Evolutionary conservation across 2,329 filamentous ascomycete genomes (phyloP), one percentile per base, ranked within the genome.

Genomic region (Zasmidium angulare): DNA sequence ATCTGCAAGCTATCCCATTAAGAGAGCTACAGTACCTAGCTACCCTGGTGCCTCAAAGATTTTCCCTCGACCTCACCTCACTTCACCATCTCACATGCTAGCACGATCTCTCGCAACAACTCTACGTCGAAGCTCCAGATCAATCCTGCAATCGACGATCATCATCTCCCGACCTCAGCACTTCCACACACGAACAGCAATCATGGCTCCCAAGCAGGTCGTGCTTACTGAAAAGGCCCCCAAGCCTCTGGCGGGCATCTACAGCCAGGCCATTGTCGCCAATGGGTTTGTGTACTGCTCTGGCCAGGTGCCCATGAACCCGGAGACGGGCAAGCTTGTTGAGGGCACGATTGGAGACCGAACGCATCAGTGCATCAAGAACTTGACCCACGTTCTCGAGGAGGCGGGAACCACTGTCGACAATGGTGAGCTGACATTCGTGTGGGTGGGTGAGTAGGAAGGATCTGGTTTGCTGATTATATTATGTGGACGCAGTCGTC

Each of bases 281-380:
- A 85, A 86, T 68, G 86, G 86, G 67, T 83, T 87, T 72, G 84
- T 90, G n/a, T 90, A 88, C 77, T 89, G 86, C 77, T 88, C 85
- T 1, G 88, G 87, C 22, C 80, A 79, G 62, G 78, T 89, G 29
- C 83, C 83, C 14, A 76, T 85, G 66, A 81, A 87, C 64, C 81
- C 84, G 0, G 71, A 70, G n/a, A 85, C 83, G 0, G 77, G 75
- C 20, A 76, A 81, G 56, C 57, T 88, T 1, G 78, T 85, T 7
- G 79, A 85, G 11, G 86, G 86, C 2, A 80, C 80, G 54, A 76
- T 88, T 55, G 79, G 79, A 62, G 83, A 82, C 56, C 74, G 81
- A 36, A 81, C 80, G 74, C 82, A 81, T 60, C 83, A 83, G 79
- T 79, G 79, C 49, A 79, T 89, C 60, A 78, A 79, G 61, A 89